Percentiles rank a stretch among this genome's conserved stretches.
Conservation (phyloP, 768 basidiomycete species). For the Russula olivacea region DNA sequence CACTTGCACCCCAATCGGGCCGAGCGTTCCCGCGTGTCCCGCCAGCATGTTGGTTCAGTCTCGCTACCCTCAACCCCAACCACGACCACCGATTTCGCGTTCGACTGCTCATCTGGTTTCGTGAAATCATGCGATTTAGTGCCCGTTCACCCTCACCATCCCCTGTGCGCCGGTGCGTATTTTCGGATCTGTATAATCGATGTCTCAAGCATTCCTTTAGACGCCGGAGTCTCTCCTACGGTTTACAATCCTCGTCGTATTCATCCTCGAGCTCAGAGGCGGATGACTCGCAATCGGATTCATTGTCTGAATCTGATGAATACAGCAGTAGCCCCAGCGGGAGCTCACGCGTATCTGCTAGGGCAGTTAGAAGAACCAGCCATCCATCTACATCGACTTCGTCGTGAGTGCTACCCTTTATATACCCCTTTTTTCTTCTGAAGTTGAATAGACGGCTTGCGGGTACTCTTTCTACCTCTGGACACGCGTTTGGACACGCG, state of each 20-base stretch:
- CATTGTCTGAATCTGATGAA: conserved; percentile 14
- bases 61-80: neutral
- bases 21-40: neutral
- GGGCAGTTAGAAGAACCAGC: neutral
- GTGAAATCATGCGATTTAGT: conserved; percentile 16
- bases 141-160: conserved; percentile 20
- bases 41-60: neutral
- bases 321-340: conserved; percentile 10
- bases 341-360: neutral
- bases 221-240: conserved; percentile 19
- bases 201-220: conserved; percentile 1
- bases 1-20: neutral
- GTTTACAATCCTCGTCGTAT: conserved; percentile 16
- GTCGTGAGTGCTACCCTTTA: conserved; percentile 8
- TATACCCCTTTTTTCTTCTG: neutral
- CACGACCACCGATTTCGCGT: neutral
- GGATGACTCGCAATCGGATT: neutral
- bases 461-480: conserved; percentile 1
- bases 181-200: neutral
- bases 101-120: neutral
- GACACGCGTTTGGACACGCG: conserved; percentile 32
- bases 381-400: neutral
- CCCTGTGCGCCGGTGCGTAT: conserved; percentile 13
- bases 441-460: conserved; percentile 2
- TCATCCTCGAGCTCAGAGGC: conserved; percentile 11